phyloP scores from a whole-genome alignment of 2,329 filamentous ascomycete genomes.

The Meredithiella fracta region DNA sequence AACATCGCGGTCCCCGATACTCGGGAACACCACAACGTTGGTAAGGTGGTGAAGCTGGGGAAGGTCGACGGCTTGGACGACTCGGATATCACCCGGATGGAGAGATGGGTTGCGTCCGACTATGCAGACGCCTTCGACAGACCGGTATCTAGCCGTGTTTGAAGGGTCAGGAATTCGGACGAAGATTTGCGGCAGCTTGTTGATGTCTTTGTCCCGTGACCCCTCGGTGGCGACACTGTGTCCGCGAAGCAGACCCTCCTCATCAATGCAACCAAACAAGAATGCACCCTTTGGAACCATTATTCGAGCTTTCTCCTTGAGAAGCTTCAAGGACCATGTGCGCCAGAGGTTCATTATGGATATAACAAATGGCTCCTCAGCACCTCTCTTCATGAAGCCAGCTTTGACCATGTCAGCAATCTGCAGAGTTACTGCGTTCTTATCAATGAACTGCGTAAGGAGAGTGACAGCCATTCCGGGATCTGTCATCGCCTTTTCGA shows the following conservation, averaged over 20 bases:
- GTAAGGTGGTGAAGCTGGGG: conserved; percentile 57
- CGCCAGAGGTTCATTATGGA: conserved; percentile 73
- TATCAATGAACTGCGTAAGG: conserved; percentile 62
- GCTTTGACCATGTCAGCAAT: conserved; percentile 62
- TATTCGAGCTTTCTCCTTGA: conserved; percentile 87
- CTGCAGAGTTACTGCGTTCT: conserved; percentile 61
- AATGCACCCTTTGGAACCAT: conserved; percentile 70
- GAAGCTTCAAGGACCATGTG: conserved; percentile 70
- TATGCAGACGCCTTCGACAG: conserved; percentile 65
- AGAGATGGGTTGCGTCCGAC: conserved; percentile 86
- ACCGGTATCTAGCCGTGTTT: conserved; percentile 41
- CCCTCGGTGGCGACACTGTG: conserved; percentile 38
- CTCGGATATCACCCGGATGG: conserved; percentile 78
- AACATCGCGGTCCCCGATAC: conserved; percentile 66
- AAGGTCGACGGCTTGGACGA: conserved; percentile 69
- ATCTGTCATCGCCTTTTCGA: conserved; percentile 54
- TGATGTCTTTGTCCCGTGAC: conserved; percentile 26
- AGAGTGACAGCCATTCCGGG: conserved; percentile 47
- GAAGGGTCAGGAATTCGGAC: conserved; percentile 54
- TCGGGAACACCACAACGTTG: conserved; percentile 77
- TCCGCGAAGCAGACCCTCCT: conserved; percentile 59
- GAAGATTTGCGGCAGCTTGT: conserved; percentile 68
- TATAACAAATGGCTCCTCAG: conserved; percentile 61
- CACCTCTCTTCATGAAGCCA: conserved; percentile 52
- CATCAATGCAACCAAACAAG: conserved; percentile 75